These are phyloP conservation scores for Yamadazyma triangularis DNA, from an alignment of 1,139 yeast genomes.

Conservation along the genomic window DNA sequence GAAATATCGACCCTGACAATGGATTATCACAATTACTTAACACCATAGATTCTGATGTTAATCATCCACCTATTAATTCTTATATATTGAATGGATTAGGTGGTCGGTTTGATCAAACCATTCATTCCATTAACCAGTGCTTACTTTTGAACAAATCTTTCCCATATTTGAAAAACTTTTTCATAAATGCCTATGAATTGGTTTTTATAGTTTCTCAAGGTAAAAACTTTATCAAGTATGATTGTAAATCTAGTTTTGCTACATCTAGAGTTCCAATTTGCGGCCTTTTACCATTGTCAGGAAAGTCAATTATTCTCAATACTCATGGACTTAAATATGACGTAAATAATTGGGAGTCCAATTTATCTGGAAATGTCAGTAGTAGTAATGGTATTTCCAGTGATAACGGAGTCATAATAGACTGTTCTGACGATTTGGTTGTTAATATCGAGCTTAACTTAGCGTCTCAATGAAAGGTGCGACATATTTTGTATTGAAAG, in stretches of 20 bases:
- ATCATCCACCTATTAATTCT: slow-evolving; percentile 8
- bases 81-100: slow-evolving; percentile 71
- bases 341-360: slow-evolving; percentile 65
- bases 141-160: slow-evolving; percentile 27
- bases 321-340: slow-evolving; percentile 84
- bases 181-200: slow-evolving; percentile 50
- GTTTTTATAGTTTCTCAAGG: slow-evolving; percentile 61
- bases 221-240: slow-evolving; percentile 31
- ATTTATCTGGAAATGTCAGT: slow-evolving; percentile 60
- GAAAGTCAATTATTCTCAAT: slow-evolving; percentile 33
- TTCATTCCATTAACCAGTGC: slow-evolving; percentile 71
- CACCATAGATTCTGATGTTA: too few relatives aligned
- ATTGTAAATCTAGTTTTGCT: slow-evolving; percentile 14
- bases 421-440: slow-evolving; percentile 37
- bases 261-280: slow-evolving; percentile 17
- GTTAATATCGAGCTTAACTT: slow-evolving; percentile 39
- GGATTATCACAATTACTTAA: slow-evolving; percentile 30
- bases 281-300: slow-evolving; percentile 74
- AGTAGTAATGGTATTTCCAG: slow-evolving; percentile 72
- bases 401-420: slow-evolving; percentile 44
- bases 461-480: too few relatives aligned
- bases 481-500: too few relatives aligned
- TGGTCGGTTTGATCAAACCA: slow-evolving; percentile 89
- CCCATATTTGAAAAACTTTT: slow-evolving; percentile 29
- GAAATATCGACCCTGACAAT: slow-evolving; percentile 21